Evolutionary conservation across 1,284 basidiomycete species (phyloP).

Genomic region (Ganoderma multipileum): DNA sequence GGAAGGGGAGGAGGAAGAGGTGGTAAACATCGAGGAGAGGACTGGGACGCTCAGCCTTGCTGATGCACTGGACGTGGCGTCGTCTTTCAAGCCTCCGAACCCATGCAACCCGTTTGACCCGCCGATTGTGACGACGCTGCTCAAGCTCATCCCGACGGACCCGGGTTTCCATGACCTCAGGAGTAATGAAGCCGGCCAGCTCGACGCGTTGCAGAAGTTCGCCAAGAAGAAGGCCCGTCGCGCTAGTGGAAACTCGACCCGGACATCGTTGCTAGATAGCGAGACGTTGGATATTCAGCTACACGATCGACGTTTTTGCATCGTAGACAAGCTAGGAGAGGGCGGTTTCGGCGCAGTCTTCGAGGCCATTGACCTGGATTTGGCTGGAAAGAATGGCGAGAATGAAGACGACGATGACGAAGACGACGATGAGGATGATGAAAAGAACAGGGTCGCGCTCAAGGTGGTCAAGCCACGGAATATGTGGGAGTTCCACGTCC

Average conservation of each 20-base stretch:
- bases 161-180: conserved; percentile 73
- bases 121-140: conserved; percentile 66
- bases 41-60: conserved; percentile 67
- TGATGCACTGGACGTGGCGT: conserved; percentile 65
- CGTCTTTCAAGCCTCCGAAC: conserved; percentile 77
- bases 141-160: conserved; percentile 73
- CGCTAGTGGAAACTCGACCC: conserved; percentile 53
- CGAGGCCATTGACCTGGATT: conserved; percentile 72
- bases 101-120: conserved; percentile 90
- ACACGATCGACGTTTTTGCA: conserved; percentile 66
- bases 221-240: conserved; percentile 59
- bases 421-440: conserved; percentile 63
- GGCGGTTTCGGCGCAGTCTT: conserved; percentile 97
- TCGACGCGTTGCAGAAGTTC: conserved; percentile 75
- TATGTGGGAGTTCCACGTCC: conserved; percentile 93
- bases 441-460: conserved; percentile 79
- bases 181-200: conserved; percentile 57
- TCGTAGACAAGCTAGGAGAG: conserved; percentile 92
- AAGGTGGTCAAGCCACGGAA: conserved; percentile 93
- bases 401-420: conserved; percentile 55
- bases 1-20: conserved; percentile 36
- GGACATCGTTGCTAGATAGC: conserved; percentile 46
- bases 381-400: conserved; percentile 28
- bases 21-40: conserved; percentile 54
- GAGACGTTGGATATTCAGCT: conserved; percentile 58